These are phyloP conservation scores for Phyllosticta citrichinensis DNA, from an alignment of 2,329 filamentous ascomycete genomes.

Conservation along the genomic window DNA sequence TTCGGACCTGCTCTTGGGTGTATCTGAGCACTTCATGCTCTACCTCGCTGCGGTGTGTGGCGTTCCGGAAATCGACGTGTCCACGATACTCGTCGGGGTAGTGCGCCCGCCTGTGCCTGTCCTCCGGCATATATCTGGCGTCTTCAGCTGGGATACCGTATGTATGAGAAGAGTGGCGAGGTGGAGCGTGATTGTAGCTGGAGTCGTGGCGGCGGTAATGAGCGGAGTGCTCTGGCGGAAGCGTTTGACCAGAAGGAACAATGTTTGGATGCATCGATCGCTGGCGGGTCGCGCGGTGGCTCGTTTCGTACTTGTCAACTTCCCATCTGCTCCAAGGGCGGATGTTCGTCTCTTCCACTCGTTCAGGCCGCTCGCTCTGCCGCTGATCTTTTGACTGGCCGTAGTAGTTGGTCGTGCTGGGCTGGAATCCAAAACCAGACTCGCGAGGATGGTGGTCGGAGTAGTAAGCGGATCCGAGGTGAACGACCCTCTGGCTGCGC, in stretches of 20 bases:
- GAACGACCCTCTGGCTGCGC: not conserved
- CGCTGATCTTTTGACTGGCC: not conserved
- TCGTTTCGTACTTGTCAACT: not conserved
- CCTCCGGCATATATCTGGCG: not conserved
- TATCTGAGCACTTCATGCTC: not conserved
- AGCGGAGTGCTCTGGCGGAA: not conserved
- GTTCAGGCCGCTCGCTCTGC: not conserved
- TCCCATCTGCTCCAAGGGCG: not conserved
- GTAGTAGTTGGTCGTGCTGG: not conserved
- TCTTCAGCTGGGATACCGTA: not conserved
- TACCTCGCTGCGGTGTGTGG: not conserved
- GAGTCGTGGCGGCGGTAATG: not conserved
- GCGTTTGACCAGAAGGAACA: not conserved
- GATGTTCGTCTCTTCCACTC: not conserved
- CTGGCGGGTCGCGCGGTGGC: not conserved
- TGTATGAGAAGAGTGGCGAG: not conserved
- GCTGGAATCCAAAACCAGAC: not conserved
- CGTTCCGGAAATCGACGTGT: not conserved
- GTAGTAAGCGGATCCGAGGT: not conserved
- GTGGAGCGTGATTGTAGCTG: not conserved
- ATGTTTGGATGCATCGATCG: not conserved
- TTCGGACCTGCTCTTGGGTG: no score
- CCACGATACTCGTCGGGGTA: not conserved
- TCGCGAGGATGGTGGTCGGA: not conserved
- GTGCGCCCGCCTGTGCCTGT: not conserved